Base-by-base conservation (phyloP, 2,329 filamentous ascomycete genomes). In the Microdochium nivale region DNA sequence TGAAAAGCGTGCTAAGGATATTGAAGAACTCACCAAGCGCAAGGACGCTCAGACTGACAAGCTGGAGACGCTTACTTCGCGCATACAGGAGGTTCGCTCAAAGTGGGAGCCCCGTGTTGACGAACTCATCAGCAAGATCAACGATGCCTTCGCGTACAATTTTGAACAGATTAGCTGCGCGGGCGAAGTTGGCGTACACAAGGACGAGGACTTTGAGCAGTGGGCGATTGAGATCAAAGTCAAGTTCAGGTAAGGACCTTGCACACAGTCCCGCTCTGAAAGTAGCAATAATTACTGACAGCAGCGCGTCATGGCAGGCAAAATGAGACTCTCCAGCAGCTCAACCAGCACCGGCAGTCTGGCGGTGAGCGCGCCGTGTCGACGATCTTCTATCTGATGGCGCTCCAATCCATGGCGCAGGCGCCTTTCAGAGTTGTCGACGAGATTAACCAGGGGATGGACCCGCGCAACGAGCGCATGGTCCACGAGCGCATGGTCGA, bases 381-480 rank as follows among this genome's bases (percentile, higher is more conserved):
- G 23, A 99, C 94, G 14, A 95, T 97, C 64, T 99, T 97, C 78
- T 99, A 95, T 72, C 88, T 99, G 52, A 97, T 99, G 91, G 90
- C 94, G 4, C 80, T 99, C 25, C 94, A 99, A 68, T 88, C 88
- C 49, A 84, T 99, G 62, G 92, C 94, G 16, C 87, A 90, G 62
- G 90, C 91, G 3, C 94, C 94, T 1, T 99, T 99, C 80, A 90
- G 94, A 50, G 92, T 99, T 49, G 94, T 99, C 53, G 94, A 99
- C 70, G 94, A 99, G 73, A 99, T 99, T 77, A 99, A 99, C 65
- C 94, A 99, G 71, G 94, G 94, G 58, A 99, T 99, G 94, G 94
- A 99, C 67, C 94, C 92, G 44, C 86, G 94, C 62, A 99, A 99
- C 70, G 94, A 99, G 71, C 88, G 94, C 60, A 95, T 96, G 82